phyloP scores from a whole-genome alignment of 352 stramenopile species.

The Phytophthora vignae region DNA sequence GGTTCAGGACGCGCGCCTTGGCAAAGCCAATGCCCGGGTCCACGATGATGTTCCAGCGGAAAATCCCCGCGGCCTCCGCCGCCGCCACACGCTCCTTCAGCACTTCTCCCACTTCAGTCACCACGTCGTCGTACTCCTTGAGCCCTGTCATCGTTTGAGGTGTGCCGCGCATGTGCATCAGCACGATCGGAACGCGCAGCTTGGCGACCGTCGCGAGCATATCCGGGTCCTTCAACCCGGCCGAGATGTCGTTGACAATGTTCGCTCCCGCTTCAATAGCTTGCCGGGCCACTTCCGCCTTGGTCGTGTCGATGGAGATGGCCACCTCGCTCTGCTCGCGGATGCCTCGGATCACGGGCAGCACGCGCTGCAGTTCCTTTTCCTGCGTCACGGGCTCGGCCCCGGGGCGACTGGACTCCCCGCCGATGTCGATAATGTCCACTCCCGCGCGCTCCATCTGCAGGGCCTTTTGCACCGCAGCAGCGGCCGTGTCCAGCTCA shows the following conservation, averaged over 20 bases:
- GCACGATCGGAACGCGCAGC: slow-evolving; percentile 86
- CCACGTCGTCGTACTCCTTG: slow-evolving; percentile 92
- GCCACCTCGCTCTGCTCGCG: slow-evolving; percentile 72
- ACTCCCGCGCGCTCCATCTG: slow-evolving; percentile 92
- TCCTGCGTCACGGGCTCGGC: slow-evolving; percentile 87
- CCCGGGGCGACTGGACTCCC: slow-evolving; percentile 99
- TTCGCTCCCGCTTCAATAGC: slow-evolving; percentile 95
- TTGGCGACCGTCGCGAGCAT: slow-evolving; percentile 94
- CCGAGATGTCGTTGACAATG: slow-evolving; percentile 98
- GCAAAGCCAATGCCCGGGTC: slow-evolving; percentile 99
- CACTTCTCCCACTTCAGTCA: slow-evolving; percentile 86
- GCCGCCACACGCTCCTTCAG: slow-evolving; percentile 77
- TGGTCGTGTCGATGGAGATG: slow-evolving; percentile 98
- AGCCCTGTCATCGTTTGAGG: slow-evolving; percentile 95
- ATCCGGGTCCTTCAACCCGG: slow-evolving; percentile 88
- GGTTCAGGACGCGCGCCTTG: slow-evolving; percentile 93
- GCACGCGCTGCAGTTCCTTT: slow-evolving; percentile 90
- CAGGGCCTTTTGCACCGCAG: slow-evolving; percentile 85
- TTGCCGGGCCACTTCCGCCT: slow-evolving; percentile 89
- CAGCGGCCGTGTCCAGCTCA: slow-evolving; percentile 49
- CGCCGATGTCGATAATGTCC: slow-evolving; percentile 97
- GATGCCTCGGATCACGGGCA: slow-evolving; percentile 96
- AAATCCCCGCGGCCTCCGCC: slow-evolving; percentile 90
- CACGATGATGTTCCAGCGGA: slow-evolving; percentile 95
- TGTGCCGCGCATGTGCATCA: slow-evolving; percentile 99